Evolutionary conservation across 2,329 filamentous ascomycete genomes (phyloP).

Genomic region (Microascus cirrosus): DNA sequence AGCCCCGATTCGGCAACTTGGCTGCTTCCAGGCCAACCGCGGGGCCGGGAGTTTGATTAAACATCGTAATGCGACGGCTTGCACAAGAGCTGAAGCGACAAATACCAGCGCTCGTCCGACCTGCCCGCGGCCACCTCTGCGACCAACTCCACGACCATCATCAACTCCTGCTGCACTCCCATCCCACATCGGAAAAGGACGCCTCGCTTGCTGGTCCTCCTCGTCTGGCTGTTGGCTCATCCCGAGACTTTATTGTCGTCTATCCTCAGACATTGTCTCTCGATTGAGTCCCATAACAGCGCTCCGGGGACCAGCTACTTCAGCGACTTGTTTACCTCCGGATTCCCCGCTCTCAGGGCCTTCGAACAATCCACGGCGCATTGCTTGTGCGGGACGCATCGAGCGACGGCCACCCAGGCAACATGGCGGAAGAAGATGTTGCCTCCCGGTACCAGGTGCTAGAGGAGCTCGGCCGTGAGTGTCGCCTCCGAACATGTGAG

Average conservation of each 20-base stretch:
- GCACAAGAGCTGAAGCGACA: background rate
- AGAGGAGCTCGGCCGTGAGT: conserved; percentile 89
- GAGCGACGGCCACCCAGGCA: conserved; percentile 7
- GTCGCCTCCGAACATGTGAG: background rate
- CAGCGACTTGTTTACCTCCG: background rate
- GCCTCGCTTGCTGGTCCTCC: background rate
- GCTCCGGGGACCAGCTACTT: background rate
- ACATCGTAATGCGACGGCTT: background rate
- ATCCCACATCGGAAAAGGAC: background rate
- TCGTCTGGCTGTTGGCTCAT: background rate
- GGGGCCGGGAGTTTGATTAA: conserved; percentile 3
- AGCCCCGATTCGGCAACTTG: conserved; percentile 1
- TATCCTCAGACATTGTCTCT: background rate
- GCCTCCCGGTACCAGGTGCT: conserved; percentile 87
- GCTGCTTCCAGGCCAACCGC: conserved; percentile 8
- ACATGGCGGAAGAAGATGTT: conserved; percentile 54
- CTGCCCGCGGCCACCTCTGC: background rate
- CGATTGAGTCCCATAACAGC: background rate
- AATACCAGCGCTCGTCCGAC: background rate
- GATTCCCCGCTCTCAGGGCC: background rate
- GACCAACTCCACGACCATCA: background rate
- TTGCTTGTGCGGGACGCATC: too few relatives aligned
- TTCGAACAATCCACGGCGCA: background rate
- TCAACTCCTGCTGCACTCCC: background rate
- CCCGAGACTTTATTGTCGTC: background rate